Base-by-base conservation (phyloP, 1,284 basidiomycete species). In the Pulveroboletus sp. region DNA sequence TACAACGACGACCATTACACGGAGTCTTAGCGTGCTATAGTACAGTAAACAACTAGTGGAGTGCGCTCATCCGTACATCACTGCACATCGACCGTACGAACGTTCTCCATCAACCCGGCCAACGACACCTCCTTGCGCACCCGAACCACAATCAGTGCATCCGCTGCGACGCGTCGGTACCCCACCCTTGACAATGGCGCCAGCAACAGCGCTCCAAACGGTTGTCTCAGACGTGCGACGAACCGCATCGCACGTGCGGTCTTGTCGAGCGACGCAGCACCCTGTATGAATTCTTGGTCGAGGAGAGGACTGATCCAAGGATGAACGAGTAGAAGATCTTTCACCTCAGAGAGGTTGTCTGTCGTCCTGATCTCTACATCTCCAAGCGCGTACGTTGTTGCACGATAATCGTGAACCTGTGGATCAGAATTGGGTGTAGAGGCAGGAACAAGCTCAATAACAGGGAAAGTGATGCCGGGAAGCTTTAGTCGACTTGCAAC, bases 281-380 rank as follows among this genome's bases (percentile, higher is more conserved):
- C 43, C 3, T 61, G 18, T 4, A 17, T 17, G 17, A 15, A 15
- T 7, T 49, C 54, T 39, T 54, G 38, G 17, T 25, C 52, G 5
- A 57, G 29, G 5, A 60, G 15, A 8, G 56, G 43, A 14, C 22
- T 17, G 28, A 62, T 52, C 60, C 62, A 61, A 2, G 60, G 60
- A 36, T 61, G 53, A 9, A 62, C 26, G 14, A 61, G 52, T 11
- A 17, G 35, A 2, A 61, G 12, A 17, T 43, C 40, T 3, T 43
- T 28, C 22, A 43, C 43, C 10, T 24, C 25, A 2, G 33, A 33
- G 14, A 47, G 11, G 4, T 50, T 24, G 9, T 61, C 47, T 15
- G 12, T 10, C 2, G 61, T 61, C 50, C 47, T 39, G 43, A 61
- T 49, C 20, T 56, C 42, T 0, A 61, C 35, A 6, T 46, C 48